Evolutionary conservation across 1,139 yeast genomes (phyloP), one percentile per base, ranked within the genome.

Genomic region (Torulaspora globosa): DNA sequence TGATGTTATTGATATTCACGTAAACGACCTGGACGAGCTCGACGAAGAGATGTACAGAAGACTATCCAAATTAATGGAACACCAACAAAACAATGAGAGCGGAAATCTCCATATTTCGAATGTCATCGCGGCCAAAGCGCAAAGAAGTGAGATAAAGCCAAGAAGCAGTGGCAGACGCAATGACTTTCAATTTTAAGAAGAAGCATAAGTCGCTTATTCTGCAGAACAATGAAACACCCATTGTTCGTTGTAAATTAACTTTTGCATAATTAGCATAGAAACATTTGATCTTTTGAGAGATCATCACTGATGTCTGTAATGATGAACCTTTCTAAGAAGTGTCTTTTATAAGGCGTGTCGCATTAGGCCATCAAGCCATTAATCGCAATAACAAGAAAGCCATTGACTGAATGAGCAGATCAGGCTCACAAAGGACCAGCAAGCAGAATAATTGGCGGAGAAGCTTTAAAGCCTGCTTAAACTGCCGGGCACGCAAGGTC

Each of bases 391-490:
- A 26, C 12, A 39, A 76, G 84, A 0, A 79, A 19, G n/a, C 6
- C n/a, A 9, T 6, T 23, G 27, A 8, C 14, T 6, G 34, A 10
- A 33, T 28, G 35, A 28, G 34, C 14, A 31, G 27, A 15, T 9
- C 19, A 8, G 18, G 21, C 10, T 21, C 15, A 9, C 14, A 7
- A 23, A 11, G 11, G 10, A 12, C 15, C 4, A 34, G 24, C 5
- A 35, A 35, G 28, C 40, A 24, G 8, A 37, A 32, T 5, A 56
- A 51, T 31, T 59, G 58, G 56, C 69, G 70, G 29, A 73, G 97
- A 50, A 82, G 83, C 54, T 89, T 85, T 65, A 75, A 80, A 50
- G 97, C 97, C 0, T 89, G 97, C 59, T 68, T 84, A 43, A 85
- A 82, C 65, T 89, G 97, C 64, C 75, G 96, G 11, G 77, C 81